Percentiles rank a stretch among this genome's conserved stretches.
These are phyloP conservation scores for Boletus reticulatus DNA, from an alignment of 768 basidiomycete genomes.

Conservation along the genomic window DNA sequence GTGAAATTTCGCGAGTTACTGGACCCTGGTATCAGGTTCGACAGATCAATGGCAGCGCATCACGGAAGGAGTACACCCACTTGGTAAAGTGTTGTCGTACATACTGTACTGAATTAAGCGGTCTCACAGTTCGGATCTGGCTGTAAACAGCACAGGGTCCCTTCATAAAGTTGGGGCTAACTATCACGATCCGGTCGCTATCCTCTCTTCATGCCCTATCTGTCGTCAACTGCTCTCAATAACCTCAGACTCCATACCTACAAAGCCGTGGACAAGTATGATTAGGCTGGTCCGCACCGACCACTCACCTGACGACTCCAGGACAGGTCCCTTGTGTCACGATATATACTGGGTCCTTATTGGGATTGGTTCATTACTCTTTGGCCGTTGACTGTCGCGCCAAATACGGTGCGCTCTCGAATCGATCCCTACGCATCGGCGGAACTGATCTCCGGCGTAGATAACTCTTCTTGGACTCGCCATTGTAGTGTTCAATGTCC, in stretches of 20 bases:
- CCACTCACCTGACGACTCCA: neutral
- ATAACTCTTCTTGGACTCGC: constrained; percentile 85
- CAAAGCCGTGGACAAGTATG: constrained; percentile 78
- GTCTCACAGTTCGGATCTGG: too few species aligned
- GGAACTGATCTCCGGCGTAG: constrained; percentile 38
- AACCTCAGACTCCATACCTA: constrained; percentile 79
- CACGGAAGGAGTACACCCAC: too few species aligned
- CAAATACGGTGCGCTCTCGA: constrained; percentile 70
- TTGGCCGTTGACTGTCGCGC: constrained; percentile 82
- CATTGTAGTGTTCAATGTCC: constrained; percentile 82
- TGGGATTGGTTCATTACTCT: constrained; percentile 92
- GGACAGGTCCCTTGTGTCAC: constrained; percentile 71
- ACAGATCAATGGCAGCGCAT: too few species aligned
- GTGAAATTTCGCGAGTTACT: too few species aligned
- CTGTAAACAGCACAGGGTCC: too few species aligned
- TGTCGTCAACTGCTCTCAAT: constrained; percentile 63
- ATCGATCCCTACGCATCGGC: neutral
- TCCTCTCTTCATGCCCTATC: constrained; percentile 50
- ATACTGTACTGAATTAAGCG: too few species aligned
- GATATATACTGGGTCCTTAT: constrained; percentile 76
- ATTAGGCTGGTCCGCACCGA: constrained; percentile 3
- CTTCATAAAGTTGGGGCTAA: too few species aligned
- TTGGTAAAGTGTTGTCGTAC: too few species aligned
- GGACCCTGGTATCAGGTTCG: too few species aligned
- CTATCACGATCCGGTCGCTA: too few species aligned